These are phyloP conservation scores for Lactarius sp. DNA, from an alignment of 768 basidiomycete genomes.

Conservation along the genomic window DNA sequence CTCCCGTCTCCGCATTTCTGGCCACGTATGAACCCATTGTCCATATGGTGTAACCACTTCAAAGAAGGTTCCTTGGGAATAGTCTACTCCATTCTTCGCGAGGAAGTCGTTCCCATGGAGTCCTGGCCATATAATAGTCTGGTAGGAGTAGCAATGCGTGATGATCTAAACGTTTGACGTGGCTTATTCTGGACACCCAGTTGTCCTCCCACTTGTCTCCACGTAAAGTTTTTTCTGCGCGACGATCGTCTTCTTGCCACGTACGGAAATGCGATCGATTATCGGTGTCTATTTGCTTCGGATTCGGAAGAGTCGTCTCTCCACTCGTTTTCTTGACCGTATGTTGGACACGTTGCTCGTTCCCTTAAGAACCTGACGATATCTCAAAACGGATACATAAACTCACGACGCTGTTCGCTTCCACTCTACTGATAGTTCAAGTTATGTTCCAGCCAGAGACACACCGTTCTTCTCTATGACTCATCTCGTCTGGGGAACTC, in stretches of 20 bases:
- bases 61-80: neutral
- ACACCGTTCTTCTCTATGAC: neutral
- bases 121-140: neutral
- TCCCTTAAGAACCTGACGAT: neutral
- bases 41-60: neutral
- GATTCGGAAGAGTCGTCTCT: neutral
- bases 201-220: too few species aligned
- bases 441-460: neutral
- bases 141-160: neutral
- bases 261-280: neutral
- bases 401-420: neutral
- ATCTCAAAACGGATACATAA: too few species aligned
- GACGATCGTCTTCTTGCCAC: neutral
- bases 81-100: neutral
- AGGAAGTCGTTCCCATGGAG: neutral
- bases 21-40: constrained; percentile 7
- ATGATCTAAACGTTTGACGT: neutral
- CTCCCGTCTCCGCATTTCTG: neutral
- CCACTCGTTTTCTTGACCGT: neutral
- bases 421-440: neutral
- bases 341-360: neutral
- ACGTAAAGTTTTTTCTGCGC: too few species aligned
- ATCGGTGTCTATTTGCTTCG: neutral
- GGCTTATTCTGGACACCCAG: too few species aligned
- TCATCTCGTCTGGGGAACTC: neutral